phyloP scores from a whole-genome alignment of 2,329 filamentous ascomycete genomes.

The Monilinia fructigena region DNA sequence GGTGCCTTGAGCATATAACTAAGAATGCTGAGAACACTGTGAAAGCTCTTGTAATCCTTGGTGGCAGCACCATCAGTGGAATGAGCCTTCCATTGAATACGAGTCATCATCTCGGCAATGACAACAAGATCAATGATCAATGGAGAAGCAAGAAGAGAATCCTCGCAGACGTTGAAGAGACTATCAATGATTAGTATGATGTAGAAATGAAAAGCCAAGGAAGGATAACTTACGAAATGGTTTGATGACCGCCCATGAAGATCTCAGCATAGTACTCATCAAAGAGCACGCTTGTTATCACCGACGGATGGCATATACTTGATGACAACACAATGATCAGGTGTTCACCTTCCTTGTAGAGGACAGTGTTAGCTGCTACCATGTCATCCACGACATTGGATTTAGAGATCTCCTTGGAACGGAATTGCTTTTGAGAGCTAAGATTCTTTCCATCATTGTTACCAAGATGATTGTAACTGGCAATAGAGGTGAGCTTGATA shows the following conservation, averaged over 20 bases:
- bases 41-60: slow-evolving; percentile 85
- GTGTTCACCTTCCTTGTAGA: slow-evolving; percentile 91
- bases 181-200: slow-evolving; percentile 45
- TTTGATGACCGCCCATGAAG: slow-evolving; percentile 98
- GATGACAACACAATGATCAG: slow-evolving; percentile 98
- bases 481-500: slow-evolving; percentile 98
- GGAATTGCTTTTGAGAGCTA: slow-evolving; percentile 96
- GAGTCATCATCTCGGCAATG: slow-evolving; percentile 96
- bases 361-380: slow-evolving; percentile 89
- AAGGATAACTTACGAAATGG: slow-evolving; percentile 65
- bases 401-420: slow-evolving; percentile 99
- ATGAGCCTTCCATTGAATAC: slow-evolving; percentile 82
- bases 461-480: slow-evolving; percentile 98
- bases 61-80: slow-evolving; percentile 51
- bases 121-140: slow-evolving; percentile 96
- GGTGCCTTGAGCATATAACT: slow-evolving; percentile 99
- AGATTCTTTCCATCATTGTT: slow-evolving; percentile 99
- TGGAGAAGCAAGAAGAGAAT: slow-evolving; percentile 91
- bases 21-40: slow-evolving; percentile 92
- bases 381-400: slow-evolving; percentile 99
- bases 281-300: slow-evolving; percentile 94
- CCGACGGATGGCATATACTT: slow-evolving; percentile 99
- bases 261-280: slow-evolving; percentile 99
- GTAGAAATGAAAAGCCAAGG: slow-evolving; percentile 23
- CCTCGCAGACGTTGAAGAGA: slow-evolving; percentile 98